phyloP scores from a whole-genome alignment of 1,284 basidiomycete genomes.

The Moesziomyces antarcticus region DNA sequence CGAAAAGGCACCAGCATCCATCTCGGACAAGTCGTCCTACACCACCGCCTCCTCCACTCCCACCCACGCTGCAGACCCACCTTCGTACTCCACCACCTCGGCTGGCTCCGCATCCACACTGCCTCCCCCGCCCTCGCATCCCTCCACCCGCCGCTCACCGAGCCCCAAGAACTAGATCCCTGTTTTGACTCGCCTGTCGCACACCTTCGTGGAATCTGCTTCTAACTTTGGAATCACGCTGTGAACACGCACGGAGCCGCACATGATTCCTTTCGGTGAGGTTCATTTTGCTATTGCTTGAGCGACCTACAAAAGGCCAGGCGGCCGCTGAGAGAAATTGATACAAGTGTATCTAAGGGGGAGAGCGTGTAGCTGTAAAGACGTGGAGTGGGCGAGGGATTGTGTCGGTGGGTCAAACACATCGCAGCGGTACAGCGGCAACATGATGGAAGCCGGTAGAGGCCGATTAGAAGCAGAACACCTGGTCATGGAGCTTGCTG shows the following conservation, averaged over 20 bases:
- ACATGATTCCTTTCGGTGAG: too few relatives aligned
- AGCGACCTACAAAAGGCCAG: neutral
- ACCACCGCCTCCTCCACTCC: conserved; percentile 8
- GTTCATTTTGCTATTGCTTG: neutral
- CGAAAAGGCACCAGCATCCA: neutral
- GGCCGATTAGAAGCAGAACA: conserved; percentile 59
- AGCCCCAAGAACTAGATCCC: conserved; percentile 15
- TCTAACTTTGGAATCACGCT: neutral
- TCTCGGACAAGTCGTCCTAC: conserved; percentile 25
- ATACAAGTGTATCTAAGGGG: neutral
- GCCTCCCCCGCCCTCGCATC: conserved; percentile 22
- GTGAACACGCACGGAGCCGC: too few relatives aligned
- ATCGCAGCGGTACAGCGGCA: neutral
- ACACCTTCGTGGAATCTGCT: too few relatives aligned
- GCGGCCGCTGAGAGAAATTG: neutral
- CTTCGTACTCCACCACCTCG: conserved; percentile 14
- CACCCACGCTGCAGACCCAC: conserved; percentile 9
- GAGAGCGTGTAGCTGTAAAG: too few relatives aligned
- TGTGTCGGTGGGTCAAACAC: neutral
- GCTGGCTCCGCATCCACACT: neutral
- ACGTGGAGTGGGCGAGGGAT: too few relatives aligned
- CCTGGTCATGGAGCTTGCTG: conserved; percentile 64
- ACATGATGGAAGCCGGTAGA: neutral
- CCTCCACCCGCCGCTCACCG: conserved; percentile 9
- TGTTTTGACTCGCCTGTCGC: too few relatives aligned